These are phyloP conservation scores for Golubevia pallescens DNA, from an alignment of 1,284 basidiomycete genomes.

Conservation along the genomic window DNA sequence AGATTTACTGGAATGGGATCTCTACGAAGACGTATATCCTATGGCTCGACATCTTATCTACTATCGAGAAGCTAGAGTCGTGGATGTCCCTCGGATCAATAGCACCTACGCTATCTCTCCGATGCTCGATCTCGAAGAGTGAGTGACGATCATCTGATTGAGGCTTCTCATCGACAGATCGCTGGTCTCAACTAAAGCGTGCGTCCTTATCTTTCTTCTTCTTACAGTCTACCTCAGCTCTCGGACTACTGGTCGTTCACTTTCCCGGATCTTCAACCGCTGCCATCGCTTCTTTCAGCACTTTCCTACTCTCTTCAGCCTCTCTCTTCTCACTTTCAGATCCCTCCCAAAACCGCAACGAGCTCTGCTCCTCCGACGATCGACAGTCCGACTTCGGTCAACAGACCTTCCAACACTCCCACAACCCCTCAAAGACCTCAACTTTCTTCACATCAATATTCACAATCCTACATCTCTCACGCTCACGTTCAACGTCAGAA, in stretches of 20 bases:
- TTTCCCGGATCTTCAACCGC: constrained; percentile 31
- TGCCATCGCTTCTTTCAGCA: constrained; percentile 10
- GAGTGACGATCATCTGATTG: constrained; percentile 1
- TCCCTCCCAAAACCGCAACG: not conserved
- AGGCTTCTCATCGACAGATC: not conserved
- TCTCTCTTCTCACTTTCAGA: not conserved
- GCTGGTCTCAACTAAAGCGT: not conserved
- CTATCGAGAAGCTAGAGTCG: constrained; percentile 50
- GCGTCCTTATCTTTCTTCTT: not conserved
- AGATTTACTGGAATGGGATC: constrained; percentile 47
- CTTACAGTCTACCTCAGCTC: constrained; percentile 20
- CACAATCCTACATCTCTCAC: too few species aligned
- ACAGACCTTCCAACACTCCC: too few species aligned
- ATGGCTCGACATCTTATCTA: constrained; percentile 62
- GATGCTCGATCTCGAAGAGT: constrained; percentile 32
- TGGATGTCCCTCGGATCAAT: constrained; percentile 48
- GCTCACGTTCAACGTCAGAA: not conserved
- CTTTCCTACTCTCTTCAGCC: not conserved
- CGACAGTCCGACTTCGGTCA: not conserved
- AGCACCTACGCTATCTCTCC: constrained; percentile 54
- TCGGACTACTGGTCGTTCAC: constrained; percentile 20
- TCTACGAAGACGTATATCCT: constrained; percentile 57
- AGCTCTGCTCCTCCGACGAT: not conserved
- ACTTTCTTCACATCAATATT: too few species aligned
- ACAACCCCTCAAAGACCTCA: too few species aligned